Base-by-base conservation (phyloP, 225 moss, liverwort and hornwort species). In the Bryum argenteum region DNA sequence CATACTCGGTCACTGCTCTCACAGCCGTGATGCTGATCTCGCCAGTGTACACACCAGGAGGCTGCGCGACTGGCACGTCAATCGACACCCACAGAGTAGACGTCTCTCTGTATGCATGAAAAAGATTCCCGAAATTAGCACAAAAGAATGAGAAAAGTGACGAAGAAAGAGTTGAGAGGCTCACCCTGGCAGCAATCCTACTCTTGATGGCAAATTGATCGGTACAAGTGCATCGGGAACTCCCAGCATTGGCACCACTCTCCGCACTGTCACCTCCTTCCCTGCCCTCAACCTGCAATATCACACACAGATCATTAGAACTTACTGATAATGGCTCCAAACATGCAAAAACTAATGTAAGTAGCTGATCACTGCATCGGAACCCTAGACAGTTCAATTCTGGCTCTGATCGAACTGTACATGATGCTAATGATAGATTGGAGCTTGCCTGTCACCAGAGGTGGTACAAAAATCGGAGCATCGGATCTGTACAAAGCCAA, bases 161-260 rank as follows among this genome's bases (percentile, higher is more conserved):
- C 62, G 19, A 65, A 61, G 63, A 63, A 37, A 43, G 23, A 42
- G 13, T 13, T 14, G 33, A 48, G 42, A 83, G 19, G 28, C 87
- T 70, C 63, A 87, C 94, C 94, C 91, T 48, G 90, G 91, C 47
- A 90, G 83, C 74, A 94, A 88, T 12, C 94, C 94, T 58, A 91
- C 68, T 67, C 75, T 75, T 58, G 76, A 82, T 67, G 94, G 89
- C 69, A 90, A 71, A 73, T 77, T 75, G 56, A 94, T 66, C 61
- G 94, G 94, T 63, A 94, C 90, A 73, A 94, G 94, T 26, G 94
- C 94, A 85, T 94, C 94, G 42, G 94, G 94, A 69, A 94, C 94
- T 37, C 94, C 94, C 68, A 94, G 76, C 63, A 94, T 72, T 68
- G 94, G 90, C 59, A 91, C 90, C 69, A 94, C 88, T 65, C 87